A percentile compares a stretch with the other conserved stretches of the same genome.
These are phyloP conservation scores for Podaxis pistillaris DNA, from an alignment of 768 basidiomycete genomes.

Conservation along the genomic window DNA sequence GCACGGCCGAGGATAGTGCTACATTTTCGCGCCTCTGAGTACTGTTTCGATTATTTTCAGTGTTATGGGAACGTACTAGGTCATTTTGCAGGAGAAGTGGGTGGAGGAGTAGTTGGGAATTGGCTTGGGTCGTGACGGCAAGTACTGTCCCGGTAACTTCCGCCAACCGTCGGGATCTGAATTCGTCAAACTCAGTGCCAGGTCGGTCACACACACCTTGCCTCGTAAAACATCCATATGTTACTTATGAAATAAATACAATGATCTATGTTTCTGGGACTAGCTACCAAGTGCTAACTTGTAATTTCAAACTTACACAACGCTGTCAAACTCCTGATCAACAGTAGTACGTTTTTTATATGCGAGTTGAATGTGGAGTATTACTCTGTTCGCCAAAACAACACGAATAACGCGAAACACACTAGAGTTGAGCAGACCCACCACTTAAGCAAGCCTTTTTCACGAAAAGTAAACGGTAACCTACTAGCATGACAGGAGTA, in stretches of 20 bases:
- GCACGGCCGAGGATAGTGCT: conserved; percentile 79
- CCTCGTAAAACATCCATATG: too few species aligned
- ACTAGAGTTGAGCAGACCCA: background rate
- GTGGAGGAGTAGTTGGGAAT: conserved; percentile 5
- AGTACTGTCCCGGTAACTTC: conserved; percentile 7
- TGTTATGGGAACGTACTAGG: conserved; percentile 14
- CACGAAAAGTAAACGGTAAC: background rate
- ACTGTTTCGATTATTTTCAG: background rate
- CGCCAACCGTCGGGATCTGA: conserved; percentile 1
- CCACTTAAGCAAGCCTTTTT: background rate
- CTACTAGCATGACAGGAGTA: background rate
- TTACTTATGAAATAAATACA: too few species aligned
- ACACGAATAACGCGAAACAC: background rate
- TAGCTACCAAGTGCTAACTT: too few species aligned
- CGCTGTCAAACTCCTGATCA: too few species aligned
- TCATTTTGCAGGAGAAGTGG: conserved; percentile 14
- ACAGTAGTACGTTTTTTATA: background rate
- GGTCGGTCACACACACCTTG: too few species aligned
- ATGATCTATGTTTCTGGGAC: too few species aligned
- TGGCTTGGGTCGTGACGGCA: conserved; percentile 1
- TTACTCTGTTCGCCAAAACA: background rate
- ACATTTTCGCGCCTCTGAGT: background rate
- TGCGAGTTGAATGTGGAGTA: background rate
- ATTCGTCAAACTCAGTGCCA: background rate
- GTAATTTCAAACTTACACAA: too few species aligned